Percentiles rank a stretch among this genome's conserved stretches.
Evolutionary conservation across 495 filamentous ascomycete genomes (phyloP).

Genomic region (Hypoxylon subgilvum): DNA sequence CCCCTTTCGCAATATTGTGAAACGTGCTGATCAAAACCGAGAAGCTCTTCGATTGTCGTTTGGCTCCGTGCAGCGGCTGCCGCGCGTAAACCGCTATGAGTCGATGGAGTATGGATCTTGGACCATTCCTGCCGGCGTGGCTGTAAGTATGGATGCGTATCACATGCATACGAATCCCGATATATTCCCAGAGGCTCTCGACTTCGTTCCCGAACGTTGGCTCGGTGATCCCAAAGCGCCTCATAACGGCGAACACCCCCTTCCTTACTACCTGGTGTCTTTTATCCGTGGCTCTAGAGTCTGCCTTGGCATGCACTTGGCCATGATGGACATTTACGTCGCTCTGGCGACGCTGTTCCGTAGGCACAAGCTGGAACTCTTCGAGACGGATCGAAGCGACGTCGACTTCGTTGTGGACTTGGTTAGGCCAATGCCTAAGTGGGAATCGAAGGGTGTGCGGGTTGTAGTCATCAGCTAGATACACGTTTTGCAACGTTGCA

Average conservation of each 20-base stretch:
- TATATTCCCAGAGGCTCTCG: conserved; percentile 47
- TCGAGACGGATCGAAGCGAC: conserved; percentile 43
- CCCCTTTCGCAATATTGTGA: background rate
- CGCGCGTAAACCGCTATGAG: background rate
- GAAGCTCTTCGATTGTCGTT: background rate
- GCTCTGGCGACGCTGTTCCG: conserved; percentile 53
- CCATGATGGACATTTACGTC: conserved; percentile 54
- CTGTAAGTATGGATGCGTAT: conserved; percentile 34
- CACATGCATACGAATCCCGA: conserved; percentile 48
- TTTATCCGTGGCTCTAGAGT: conserved; percentile 53
- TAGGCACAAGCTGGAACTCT: conserved; percentile 46
- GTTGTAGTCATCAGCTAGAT: conserved; percentile 19
- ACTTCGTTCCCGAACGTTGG: conserved; percentile 57
- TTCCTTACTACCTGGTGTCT: conserved; percentile 49
- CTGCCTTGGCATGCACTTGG: conserved; percentile 59
- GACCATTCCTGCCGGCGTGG: conserved; percentile 20
- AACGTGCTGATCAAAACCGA: background rate
- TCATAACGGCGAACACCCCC: conserved; percentile 38
- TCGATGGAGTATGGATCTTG: conserved; percentile 12
- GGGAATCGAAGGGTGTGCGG: conserved; percentile 43
- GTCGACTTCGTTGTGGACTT: conserved; percentile 41
- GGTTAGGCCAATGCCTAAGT: conserved; percentile 40
- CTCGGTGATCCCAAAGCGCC: conserved; percentile 33
- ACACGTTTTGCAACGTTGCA: no score
- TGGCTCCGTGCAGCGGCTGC: background rate